phyloP scores from a whole-genome alignment of 2,329 filamentous ascomycete genomes.

The Neopestalotiopsis sp. region DNA sequence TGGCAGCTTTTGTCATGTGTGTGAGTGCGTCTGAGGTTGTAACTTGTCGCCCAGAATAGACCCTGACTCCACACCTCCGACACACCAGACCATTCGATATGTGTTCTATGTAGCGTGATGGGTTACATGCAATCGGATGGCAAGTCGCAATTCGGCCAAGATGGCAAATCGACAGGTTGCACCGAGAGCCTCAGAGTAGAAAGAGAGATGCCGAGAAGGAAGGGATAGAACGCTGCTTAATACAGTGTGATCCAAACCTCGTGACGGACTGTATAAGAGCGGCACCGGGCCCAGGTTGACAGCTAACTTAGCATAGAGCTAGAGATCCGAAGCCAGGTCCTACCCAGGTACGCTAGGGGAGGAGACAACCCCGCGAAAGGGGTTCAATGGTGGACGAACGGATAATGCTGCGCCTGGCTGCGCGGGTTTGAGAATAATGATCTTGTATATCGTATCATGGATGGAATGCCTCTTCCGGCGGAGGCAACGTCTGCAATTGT shows the following conservation, averaged over 20 bases:
- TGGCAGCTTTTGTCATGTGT: background rate
- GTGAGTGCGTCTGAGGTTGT: background rate
- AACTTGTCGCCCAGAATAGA: background rate
- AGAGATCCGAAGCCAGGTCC: background rate
- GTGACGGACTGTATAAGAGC: background rate
- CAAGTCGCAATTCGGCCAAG: background rate
- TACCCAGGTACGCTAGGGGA: background rate
- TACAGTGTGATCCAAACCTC: background rate
- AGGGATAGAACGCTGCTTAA: background rate
- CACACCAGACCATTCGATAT: background rate
- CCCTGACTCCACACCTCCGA: background rate
- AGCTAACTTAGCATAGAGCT: background rate
- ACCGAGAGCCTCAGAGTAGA: background rate
- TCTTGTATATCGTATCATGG: background rate
- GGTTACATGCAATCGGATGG: background rate
- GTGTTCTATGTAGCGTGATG: background rate
- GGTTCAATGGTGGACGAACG: background rate
- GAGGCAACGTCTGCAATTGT: background rate
- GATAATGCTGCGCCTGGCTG: constrained; percentile 1
- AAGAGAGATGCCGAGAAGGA: background rate
- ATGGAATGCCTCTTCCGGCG: background rate
- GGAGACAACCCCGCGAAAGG: constrained; percentile 14
- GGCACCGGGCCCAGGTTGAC: background rate
- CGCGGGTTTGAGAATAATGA: constrained; percentile 9
- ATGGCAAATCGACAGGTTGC: background rate